Evolutionary conservation across 2,329 filamentous ascomycete species (phyloP), one percentile per base, ranked within the genome.

Genomic region (Fusarium dlaminii): DNA sequence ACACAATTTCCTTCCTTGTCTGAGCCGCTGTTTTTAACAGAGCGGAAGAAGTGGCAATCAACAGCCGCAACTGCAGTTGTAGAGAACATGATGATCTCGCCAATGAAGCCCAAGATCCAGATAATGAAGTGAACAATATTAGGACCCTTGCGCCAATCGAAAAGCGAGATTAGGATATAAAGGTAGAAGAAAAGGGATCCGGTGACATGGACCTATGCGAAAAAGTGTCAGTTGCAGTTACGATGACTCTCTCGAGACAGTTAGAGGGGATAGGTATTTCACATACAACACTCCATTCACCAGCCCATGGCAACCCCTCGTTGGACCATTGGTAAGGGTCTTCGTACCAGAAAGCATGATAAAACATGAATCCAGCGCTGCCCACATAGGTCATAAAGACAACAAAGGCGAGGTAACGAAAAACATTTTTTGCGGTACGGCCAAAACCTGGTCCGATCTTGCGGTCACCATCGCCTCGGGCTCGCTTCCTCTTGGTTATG

Each of bases 171-270:
- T 75, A 97, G 88, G 75, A 98, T 89, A 75, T 98, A 91, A 56
- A 93, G 88, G 84, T 97, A 96, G 73, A 96, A 90, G 86, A 97
- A 98, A 75, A 95, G 93, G 49, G 94, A 92, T 62, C 92, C 94
- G 64, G 94, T 89, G 72, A 97, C 87, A 82, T 97, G 97, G 79
- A 97, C 92, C 95, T 98, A 78, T 64, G 20, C 69, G 63, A 70
- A 70, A 68, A 57, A 54, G 56, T 66, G 72, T 78, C 70, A 78
- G 75, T 63, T 68, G 52, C 49, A 65, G 60, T 58, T 64, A 67
- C 46, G 59, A 54, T 58, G 48, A 55, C 55, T 56, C 36, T 55
- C 27, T 66, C 15, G n/a, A 48, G 39, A 36, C n/a, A 29, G 22
- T 43, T 45, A 37, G 43, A 68, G 63, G 59, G 49, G 46, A 32